Evolutionary conservation across 2,329 filamentous ascomycete species (phyloP).

Genomic region (Pseudopyricularia cyperi): DNA sequence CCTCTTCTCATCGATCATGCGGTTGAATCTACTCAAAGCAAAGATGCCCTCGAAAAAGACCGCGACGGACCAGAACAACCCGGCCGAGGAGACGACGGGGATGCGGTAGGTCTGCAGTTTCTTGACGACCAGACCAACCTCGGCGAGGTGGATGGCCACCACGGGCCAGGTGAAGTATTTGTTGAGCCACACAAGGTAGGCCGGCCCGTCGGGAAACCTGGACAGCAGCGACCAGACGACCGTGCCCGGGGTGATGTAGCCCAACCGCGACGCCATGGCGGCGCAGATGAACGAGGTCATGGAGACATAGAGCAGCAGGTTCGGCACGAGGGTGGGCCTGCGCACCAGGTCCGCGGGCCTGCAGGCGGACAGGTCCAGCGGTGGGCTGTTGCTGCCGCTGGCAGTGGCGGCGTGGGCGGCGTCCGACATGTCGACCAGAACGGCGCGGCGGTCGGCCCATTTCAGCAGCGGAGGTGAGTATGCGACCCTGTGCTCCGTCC

Average conservation of each 20-base stretch:
- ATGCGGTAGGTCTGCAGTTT: conserved; percentile 35
- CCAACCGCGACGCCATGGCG: conserved; percentile 28
- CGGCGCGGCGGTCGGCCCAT: conserved; percentile 53
- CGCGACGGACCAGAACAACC: conserved; percentile 40
- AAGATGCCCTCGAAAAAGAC: conserved; percentile 41
- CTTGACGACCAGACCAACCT: conserved; percentile 41
- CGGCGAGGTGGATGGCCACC: conserved; percentile 49
- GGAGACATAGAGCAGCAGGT: conserved; percentile 38
- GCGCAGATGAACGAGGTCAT: conserved; percentile 41
- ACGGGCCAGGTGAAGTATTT: conserved; percentile 45
- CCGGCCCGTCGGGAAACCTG: conserved; percentile 42
- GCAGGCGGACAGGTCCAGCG: conserved; percentile 19
- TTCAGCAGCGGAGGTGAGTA: conserved; percentile 59
- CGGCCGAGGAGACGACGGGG: conserved; percentile 27
- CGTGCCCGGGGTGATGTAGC: conserved; percentile 31
- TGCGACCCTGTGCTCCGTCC: conserved; percentile 36
- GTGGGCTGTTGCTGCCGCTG: conserved; percentile 13
- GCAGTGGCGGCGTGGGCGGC: conserved; percentile 36
- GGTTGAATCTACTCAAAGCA: conserved; percentile 37
- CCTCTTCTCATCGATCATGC: conserved; percentile 2
- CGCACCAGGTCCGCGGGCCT: conserved; percentile 23
- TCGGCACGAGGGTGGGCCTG: conserved; percentile 22
- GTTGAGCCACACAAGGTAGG: conserved; percentile 45
- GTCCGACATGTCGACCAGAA: conserved; percentile 60
- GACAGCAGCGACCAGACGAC: conserved; percentile 32